Conservation (phyloP, 495 filamentous ascomycete genomes). For the Penicillium diatomitis region DNA sequence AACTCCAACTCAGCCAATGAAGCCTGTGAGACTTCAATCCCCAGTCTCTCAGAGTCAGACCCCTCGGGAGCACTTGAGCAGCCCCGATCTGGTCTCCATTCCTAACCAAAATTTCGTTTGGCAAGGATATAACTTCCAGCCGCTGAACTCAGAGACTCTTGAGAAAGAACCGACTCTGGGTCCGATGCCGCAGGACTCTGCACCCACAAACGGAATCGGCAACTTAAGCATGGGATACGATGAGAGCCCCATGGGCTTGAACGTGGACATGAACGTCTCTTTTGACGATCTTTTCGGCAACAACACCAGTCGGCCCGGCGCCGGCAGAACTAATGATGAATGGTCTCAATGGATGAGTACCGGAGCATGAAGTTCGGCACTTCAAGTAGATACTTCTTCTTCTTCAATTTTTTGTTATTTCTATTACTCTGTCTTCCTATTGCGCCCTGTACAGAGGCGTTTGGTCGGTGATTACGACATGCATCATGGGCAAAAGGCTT, state of each 20-base stretch:
- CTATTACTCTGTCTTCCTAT: not conserved
- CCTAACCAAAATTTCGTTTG: constrained; percentile 38
- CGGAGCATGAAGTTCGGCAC: not conserved
- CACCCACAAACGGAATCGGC: constrained; percentile 9
- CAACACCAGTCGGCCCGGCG: constrained; percentile 12
- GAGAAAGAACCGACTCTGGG: constrained; percentile 1
- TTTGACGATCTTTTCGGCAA: constrained; percentile 39
- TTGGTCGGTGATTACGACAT: too few species aligned
- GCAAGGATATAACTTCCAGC: constrained; percentile 35
- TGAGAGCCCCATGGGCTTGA: constrained; percentile 23
- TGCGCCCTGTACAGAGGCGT: too few species aligned
- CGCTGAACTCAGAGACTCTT: constrained; percentile 12
- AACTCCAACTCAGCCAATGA: constrained; percentile 15
- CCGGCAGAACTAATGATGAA: constrained; percentile 25
- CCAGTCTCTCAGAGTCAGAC: constrained; percentile 28
- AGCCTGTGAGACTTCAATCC: constrained; percentile 24
- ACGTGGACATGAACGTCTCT: constrained; percentile 29
- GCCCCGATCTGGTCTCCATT: constrained; percentile 39
- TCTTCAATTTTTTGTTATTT: not conserved
- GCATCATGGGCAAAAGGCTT: too few species aligned
- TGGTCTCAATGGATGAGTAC: constrained; percentile 39
- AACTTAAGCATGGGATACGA: constrained; percentile 24
- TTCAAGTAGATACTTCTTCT: not conserved
- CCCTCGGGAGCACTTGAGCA: constrained; percentile 27
- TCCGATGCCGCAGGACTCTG: constrained; percentile 14